Evolutionary conservation across 441 rosid species (phyloP), one percentile per base, ranked within the genome.

Genomic region (Breynia disticha): DNA sequence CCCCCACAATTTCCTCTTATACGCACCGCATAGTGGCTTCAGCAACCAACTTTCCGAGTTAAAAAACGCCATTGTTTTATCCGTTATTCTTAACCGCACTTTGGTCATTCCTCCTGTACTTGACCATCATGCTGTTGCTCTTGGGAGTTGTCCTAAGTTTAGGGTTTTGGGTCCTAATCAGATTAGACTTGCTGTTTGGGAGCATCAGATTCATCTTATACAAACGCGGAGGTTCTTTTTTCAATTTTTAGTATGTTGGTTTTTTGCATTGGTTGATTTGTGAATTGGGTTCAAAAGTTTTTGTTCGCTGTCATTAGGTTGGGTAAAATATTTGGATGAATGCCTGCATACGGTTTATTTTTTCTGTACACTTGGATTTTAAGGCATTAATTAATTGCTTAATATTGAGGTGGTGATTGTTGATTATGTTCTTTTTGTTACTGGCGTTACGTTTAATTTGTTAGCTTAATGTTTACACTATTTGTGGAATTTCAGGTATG

Each of bases 101-200:
- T 61, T 93, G 49, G 68, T 89, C 43, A 71, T 93, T 32, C 95
- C 97, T 54, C 97, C 99, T 19, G 63, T 93, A 45, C 87, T 93
- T 3, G 88, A 87, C 70, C 97, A 93, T 70, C 96, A 89, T 52
- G 99, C 96, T 1, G 81, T 93, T n/a, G 90, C 77, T 55, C 95
- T 93, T 15, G 98, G 99, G 1, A 93, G 95, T 66, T 93, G 99
- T 75, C 97, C 99, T 3, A 93, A 89, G 70, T 86, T 93, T 61
- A 81, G 99, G 83, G 90, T 93, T 61, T 64, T 58, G 57, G 68
- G 13, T n/a, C 75, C 96, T 7, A 70, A 60, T 17, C 82, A 78
- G 64, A 76, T 86, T 5, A 73, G 95, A 19, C 0, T 68, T 59
- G 69, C 87, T 1, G 87, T 80, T 64, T 93, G 96, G 95, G 64